Conservation (phyloP, 202 grass and related monocot genomes). For the Alloteropsis angusta region DNA sequence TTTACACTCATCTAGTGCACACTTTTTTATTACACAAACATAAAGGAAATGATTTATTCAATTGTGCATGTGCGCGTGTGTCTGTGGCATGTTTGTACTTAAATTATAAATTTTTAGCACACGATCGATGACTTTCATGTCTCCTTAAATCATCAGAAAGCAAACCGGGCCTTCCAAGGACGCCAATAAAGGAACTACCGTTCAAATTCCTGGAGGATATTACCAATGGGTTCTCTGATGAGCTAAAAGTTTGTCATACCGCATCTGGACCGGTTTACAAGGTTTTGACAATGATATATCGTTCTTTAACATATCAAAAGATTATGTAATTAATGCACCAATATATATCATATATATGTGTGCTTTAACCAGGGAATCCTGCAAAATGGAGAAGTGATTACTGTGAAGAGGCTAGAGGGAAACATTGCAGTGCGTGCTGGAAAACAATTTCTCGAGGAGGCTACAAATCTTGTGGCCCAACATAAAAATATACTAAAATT, state of each 20-base stretch:
- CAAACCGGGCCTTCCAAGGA: too few relatives aligned
- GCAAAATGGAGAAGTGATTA: not conserved
- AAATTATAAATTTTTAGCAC: too few relatives aligned
- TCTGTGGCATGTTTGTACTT: too few relatives aligned
- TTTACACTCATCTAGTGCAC: too few relatives aligned
- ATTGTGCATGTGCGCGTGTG: too few relatives aligned
- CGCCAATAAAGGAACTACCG: not conserved
- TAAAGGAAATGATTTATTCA: too few relatives aligned
- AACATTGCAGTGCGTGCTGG: not conserved
- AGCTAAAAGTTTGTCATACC: not conserved
- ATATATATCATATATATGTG: not conserved
- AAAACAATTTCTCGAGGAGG: not conserved
- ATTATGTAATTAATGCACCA: too few relatives aligned
- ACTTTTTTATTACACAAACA: too few relatives aligned
- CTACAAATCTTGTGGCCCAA: not conserved
- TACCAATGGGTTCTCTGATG: not conserved
- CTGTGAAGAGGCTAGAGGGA: not conserved
- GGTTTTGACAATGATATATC: not conserved
- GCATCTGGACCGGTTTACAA: not conserved
- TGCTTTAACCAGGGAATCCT: not conserved
- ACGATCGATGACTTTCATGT: too few relatives aligned
- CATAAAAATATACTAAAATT: slow-evolving; percentile 5
- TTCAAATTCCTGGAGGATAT: not conserved
- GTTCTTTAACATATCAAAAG: not conserved
- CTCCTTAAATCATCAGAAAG: too few relatives aligned